Evolutionary conservation across 768 basidiomycete species (phyloP), one percentile per base, ranked within the genome.

Genomic region (Tricholoma saponaceum): DNA sequence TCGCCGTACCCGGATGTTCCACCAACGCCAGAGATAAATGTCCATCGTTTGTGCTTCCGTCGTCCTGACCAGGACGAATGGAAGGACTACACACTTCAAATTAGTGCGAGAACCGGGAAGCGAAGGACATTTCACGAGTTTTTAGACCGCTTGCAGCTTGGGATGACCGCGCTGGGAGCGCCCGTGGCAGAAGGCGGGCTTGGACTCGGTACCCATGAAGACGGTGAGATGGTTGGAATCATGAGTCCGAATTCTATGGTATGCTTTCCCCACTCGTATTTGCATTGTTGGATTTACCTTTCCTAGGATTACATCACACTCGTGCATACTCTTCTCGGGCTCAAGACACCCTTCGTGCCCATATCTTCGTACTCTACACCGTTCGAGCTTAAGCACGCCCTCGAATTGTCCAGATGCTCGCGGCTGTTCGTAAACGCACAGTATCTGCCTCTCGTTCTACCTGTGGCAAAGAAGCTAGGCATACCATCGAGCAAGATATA

Each of bases 211-310:
- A 67, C 69, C 0, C 73, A 72, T 41, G 73, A 78, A 18, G 44
- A 26, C 25, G 75, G 74, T 0, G 85, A 87, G 53, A 80, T 89
- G 22, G 76, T 90, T 18, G 90, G 87, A 5, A 81, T 92, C 14
- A 78, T 90, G 65, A 83, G 82, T 68, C 79, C 86, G 47, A 92
- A 91, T 65, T 85, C 80, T 33, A 65, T 84, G 67, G 90, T 89
- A 46, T 6, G 25, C 7, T 28, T n/a, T 12, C 16, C 1, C n/a
- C n/a, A n/a, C n/a, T n/a, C n/a, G n/a, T n/a, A n/a, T n/a, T n/a
- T n/a, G n/a, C n/a, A n/a, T n/a, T n/a, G 16, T 25, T 22, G 13
- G n/a, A 39, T 18, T n/a, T 9, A 6, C n/a, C 50, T 56, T 8
- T 20, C 23, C 20, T 51, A 87, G 86, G 84, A 87, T n/a, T 86